Evolutionary conservation across 148 eudicot genomes (phyloP).

Genomic region (Fallopia convolvulus): DNA sequence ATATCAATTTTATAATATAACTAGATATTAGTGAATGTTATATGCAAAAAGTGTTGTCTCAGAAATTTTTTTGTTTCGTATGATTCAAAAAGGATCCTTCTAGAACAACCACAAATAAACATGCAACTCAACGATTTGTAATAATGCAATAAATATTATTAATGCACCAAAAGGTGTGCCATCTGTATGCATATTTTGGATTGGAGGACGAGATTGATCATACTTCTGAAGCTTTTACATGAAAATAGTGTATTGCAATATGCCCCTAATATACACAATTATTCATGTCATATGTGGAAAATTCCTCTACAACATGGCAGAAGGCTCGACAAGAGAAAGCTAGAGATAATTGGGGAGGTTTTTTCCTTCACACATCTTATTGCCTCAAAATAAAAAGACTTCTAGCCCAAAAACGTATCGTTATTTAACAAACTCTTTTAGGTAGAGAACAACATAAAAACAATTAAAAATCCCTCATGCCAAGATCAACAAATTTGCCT

Average conservation of each 20-base stretch:
- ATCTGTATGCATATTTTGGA: neutral
- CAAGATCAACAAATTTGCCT: slow-evolving; percentile 8
- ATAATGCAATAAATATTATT: neutral
- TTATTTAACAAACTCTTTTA: neutral
- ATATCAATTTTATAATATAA: no score
- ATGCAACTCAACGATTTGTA: no score
- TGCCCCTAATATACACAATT: slow-evolving; percentile 1
- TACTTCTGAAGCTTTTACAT: neutral
- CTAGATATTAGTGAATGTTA: no score
- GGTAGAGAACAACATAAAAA: neutral
- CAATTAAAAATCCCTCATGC: neutral
- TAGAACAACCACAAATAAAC: no score
- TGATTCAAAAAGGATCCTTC: no score
- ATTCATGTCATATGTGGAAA: neutral
- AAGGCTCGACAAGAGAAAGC: neutral
- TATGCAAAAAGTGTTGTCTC: no score
- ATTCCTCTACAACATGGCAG: neutral
- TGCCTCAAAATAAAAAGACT: neutral
- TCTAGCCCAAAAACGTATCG: neutral
- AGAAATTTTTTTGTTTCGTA: no score
- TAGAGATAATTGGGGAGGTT: neutral
- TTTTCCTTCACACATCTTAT: neutral
- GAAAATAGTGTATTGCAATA: neutral
- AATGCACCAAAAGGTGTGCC: neutral
- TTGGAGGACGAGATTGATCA: neutral